These are phyloP conservation scores for Terfezia boudieri DNA, from an alignment of 495 filamentous ascomycete genomes.

Conservation along the genomic window DNA sequence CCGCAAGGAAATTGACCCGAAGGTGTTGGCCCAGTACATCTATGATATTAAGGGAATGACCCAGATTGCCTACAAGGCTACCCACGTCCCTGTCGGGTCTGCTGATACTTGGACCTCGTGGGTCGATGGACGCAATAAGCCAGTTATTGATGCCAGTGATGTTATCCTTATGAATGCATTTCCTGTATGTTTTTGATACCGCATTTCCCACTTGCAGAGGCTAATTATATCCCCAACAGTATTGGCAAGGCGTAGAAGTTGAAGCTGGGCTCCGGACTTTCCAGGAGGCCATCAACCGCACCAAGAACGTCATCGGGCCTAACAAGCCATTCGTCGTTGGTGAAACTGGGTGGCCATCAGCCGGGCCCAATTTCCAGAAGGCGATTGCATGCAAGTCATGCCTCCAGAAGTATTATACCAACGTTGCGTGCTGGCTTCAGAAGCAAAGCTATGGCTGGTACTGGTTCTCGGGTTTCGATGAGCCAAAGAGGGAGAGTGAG, in stretches of 20 bases:
- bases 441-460: slow-evolving; percentile 8
- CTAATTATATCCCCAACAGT: slow-evolving; percentile 15
- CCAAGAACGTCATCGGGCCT: slow-evolving; percentile 29
- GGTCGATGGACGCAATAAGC: slow-evolving; percentile 48
- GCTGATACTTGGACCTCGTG: slow-evolving; percentile 86
- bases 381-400: slow-evolving; percentile 44
- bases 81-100: slow-evolving; percentile 41
- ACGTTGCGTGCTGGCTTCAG: slow-evolving; percentile 39
- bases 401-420: slow-evolving; percentile 56
- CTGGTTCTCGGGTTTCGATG: slow-evolving; percentile 17
- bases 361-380: slow-evolving; percentile 34
- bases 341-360: slow-evolving; percentile 73
- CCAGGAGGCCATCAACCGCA: slow-evolving; percentile 45
- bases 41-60: slow-evolving; percentile 20
- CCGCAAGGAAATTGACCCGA: slow-evolving; percentile 24
- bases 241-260: slow-evolving; percentile 14
- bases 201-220: neutral
- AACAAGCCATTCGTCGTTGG: slow-evolving; percentile 70
- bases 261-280: slow-evolving; percentile 22
- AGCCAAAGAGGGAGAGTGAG: slow-evolving; percentile 6
- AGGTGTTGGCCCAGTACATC: slow-evolving; percentile 12
- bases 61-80: slow-evolving; percentile 6
- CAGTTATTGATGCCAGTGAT: slow-evolving; percentile 47
- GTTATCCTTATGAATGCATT: slow-evolving; percentile 60
- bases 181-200: slow-evolving; percentile 22